These are phyloP conservation scores for Coniochaeta pulveracea DNA, from an alignment of 2,329 filamentous ascomycete genomes.

Conservation along the genomic window DNA sequence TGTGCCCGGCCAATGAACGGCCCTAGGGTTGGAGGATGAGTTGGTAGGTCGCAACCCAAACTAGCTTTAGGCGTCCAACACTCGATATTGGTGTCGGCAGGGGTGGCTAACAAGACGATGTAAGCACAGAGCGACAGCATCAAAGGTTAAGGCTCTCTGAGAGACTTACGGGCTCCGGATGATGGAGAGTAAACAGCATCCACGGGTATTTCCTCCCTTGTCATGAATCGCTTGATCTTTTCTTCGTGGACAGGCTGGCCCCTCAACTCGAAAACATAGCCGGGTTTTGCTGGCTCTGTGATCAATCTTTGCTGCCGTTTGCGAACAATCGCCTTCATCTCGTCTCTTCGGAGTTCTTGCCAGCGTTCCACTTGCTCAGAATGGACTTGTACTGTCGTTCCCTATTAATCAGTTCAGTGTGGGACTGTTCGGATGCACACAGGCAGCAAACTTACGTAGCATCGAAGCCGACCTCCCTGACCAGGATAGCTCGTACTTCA, in stretches of 20 bases:
- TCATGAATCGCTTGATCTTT: slow-evolving; percentile 1
- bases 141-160: no score
- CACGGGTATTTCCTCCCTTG: neutral
- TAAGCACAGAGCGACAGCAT: neutral
- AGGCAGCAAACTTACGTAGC: slow-evolving; percentile 3
- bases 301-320: neutral
- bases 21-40: no score
- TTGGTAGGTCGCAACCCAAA: no score
- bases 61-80: slow-evolving; percentile 1
- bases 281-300: neutral
- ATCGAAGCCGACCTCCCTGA: neutral
- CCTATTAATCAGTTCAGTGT: neutral
- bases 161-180: neutral
- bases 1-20: no score
- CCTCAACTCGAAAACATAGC: neutral
- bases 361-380: neutral
- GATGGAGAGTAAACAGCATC: neutral
- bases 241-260: neutral
- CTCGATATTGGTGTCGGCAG: neutral
- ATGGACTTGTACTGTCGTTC: neutral
- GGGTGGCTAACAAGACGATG: neutral
- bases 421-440: neutral
- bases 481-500: neutral
- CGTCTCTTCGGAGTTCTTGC: neutral
- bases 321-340: slow-evolving; percentile 3